Evolutionary conservation across 2,329 filamentous ascomycete genomes (phyloP).

Genomic region (Curvularia spicifera): DNA sequence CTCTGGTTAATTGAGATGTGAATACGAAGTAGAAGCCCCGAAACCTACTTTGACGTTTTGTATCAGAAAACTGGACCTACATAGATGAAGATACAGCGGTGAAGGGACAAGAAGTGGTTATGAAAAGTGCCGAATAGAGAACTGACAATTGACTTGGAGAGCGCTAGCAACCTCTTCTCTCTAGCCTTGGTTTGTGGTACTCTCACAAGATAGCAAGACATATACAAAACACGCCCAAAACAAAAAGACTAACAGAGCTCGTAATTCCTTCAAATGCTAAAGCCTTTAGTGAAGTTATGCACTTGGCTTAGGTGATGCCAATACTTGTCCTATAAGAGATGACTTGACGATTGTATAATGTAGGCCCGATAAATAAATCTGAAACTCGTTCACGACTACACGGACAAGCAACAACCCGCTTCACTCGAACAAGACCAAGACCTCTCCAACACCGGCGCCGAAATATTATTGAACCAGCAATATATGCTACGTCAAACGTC

Average conservation of each 20-base stretch:
- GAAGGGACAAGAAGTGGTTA: not conserved
- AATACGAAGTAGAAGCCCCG: not conserved
- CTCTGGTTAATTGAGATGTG: not conserved
- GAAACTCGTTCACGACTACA: not conserved
- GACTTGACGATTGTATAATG: not conserved
- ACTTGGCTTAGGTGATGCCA: not conserved
- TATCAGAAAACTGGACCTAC: not conserved
- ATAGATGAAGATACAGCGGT: not conserved
- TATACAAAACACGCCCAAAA: not conserved
- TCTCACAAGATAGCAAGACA: not conserved
- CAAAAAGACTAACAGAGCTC: not conserved
- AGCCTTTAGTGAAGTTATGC: not conserved
- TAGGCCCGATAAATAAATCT: not conserved
- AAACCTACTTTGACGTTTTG: not conserved
- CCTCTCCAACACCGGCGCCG: not conserved
- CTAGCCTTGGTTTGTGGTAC: not conserved
- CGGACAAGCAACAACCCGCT: not conserved
- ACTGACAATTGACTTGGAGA: not conserved
- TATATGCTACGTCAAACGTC: not conserved
- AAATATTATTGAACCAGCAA: not conserved
- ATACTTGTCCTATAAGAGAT: not conserved
- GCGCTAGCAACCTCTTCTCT: not conserved
- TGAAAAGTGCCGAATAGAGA: not conserved
- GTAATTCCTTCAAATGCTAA: too few species aligned
- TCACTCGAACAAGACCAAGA: not conserved